phyloP scores from a whole-genome alignment of 306 rosid genomes.

The Fragaria vesca region DNA sequence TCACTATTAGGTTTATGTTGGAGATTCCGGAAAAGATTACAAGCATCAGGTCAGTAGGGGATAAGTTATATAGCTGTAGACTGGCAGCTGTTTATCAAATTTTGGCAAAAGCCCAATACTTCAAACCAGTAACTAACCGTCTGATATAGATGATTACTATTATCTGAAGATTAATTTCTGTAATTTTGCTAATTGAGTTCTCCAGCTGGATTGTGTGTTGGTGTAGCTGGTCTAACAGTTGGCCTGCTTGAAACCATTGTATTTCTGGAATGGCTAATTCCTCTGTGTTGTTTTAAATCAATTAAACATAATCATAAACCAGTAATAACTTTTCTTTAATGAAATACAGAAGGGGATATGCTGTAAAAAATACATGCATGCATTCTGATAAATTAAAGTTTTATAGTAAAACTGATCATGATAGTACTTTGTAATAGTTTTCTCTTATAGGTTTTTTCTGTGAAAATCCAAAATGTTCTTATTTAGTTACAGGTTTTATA shows the following conservation, averaged over 20 bases:
- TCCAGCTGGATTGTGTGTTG: neutral
- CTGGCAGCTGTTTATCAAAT: neutral
- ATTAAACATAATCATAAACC: neutral
- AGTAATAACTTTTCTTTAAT: neutral
- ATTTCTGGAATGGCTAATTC: neutral
- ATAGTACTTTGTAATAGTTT: neutral
- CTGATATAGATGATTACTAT: conserved; percentile 14
- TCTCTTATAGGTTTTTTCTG: neutral
- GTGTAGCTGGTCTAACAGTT: conserved; percentile 4
- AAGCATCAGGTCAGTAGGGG: neutral
- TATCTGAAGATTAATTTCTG: conserved; percentile 9
- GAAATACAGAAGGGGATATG: neutral
- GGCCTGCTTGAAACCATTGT: conserved; percentile 24
- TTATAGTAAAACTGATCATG: neutral
- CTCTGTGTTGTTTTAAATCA: neutral
- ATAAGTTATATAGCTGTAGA: neutral
- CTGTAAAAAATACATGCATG: neutral
- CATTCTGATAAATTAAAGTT: neutral
- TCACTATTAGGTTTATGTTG: neutral
- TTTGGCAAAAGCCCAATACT: neutral
- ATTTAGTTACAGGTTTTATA: neutral
- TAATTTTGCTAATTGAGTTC: neutral
- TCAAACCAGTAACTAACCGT: neutral
- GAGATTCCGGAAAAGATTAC: neutral
- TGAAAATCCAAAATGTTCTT: neutral